phyloP scores from a whole-genome alignment of 768 basidiomycete genomes.

The Boletus insuetus region DNA sequence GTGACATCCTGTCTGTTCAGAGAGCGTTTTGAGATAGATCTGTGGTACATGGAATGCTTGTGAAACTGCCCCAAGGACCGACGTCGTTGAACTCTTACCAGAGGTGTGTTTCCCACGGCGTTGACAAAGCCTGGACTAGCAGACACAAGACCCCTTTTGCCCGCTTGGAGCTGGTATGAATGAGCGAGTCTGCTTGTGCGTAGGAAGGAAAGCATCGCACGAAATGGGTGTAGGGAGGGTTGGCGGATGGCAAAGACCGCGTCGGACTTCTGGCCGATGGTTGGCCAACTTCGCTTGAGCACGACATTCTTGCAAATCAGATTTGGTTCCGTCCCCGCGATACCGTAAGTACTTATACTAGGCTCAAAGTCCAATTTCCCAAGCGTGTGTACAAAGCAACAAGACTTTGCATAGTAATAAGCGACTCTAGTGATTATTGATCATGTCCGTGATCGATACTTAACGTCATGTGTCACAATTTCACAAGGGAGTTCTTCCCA shows the following conservation, averaged over 20 bases:
- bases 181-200: constrained; percentile 27
- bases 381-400: not conserved
- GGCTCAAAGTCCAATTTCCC: too few relatives aligned
- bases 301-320: constrained; percentile 21
- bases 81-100: constrained; percentile 48
- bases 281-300: not conserved
- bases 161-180: not conserved
- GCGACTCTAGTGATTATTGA: constrained; percentile 15
- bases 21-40: constrained; percentile 82
- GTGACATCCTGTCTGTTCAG: constrained; percentile 75
- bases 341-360: too few relatives aligned
- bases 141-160: constrained; percentile 38
- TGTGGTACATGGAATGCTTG: constrained; percentile 28
- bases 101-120: constrained; percentile 90
- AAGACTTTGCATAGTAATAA: not conserved
- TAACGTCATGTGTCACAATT: constrained; percentile 14
- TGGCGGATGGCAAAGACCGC: not conserved
- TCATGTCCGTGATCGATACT: constrained; percentile 12
- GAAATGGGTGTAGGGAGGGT: not conserved
- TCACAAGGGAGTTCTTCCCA: constrained; percentile 25
- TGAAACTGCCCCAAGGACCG: constrained; percentile 1
- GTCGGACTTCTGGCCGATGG: not conserved
- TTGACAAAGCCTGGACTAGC: constrained; percentile 78
- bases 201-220: constrained; percentile 32
- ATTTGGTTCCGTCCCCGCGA: too few relatives aligned